Conservation (phyloP, 768 basidiomycete species). For the Phlebiopsis gigantea region DNA sequence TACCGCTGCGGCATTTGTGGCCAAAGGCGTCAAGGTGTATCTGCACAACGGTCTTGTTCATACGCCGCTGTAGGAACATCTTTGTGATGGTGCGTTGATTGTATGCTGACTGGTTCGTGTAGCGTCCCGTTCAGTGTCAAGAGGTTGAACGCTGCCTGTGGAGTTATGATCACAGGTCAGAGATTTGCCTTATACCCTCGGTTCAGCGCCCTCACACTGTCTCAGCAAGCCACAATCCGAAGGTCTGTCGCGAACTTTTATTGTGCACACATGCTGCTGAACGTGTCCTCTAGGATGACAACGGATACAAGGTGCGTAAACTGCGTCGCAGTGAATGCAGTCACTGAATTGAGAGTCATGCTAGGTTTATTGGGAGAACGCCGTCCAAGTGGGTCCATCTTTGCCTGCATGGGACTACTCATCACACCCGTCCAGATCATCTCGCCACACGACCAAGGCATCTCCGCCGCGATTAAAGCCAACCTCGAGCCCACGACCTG, state of each 20-base stretch:
- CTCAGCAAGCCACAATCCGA: constrained; percentile 83
- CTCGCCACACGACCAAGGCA: constrained; percentile 75
- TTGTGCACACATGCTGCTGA: background rate
- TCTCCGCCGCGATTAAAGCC: constrained; percentile 55
- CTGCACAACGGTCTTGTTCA: constrained; percentile 67
- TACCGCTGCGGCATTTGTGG: constrained; percentile 66
- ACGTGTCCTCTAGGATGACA: constrained; percentile 53
- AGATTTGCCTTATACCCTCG: background rate
- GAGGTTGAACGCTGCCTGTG: constrained; percentile 63
- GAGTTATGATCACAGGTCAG: constrained; percentile 86
- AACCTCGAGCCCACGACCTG: constrained; percentile 55
- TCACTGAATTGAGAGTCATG: background rate
- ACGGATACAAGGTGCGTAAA: constrained; percentile 71
- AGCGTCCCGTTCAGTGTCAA: constrained; percentile 82
- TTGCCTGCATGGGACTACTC: background rate
- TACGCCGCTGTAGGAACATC: constrained; percentile 61
- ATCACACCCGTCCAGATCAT: constrained; percentile 54
- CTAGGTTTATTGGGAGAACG: constrained; percentile 89
- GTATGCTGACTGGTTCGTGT: background rate
- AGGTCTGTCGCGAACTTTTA: constrained; percentile 36
- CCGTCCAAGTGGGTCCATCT: constrained; percentile 55
- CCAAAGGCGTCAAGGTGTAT: constrained; percentile 62
- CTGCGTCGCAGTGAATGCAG: background rate
- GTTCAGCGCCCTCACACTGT: background rate
- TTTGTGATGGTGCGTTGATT: background rate